phyloP scores from a whole-genome alignment of 2,329 filamentous ascomycete species.

The Epichloe amarillans region DNA sequence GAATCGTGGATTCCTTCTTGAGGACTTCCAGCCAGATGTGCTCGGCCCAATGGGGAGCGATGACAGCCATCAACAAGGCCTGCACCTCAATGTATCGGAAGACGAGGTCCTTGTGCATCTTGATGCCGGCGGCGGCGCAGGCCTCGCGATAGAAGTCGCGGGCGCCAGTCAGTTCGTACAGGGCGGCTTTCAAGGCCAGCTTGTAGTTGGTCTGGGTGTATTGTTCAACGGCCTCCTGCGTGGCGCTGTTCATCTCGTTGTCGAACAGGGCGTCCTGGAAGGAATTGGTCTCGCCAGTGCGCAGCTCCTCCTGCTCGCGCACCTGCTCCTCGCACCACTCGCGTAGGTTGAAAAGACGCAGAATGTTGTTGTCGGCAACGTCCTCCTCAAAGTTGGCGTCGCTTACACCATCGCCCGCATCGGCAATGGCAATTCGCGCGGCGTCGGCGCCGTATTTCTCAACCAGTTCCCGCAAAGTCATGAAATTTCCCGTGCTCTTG shows the following conservation, averaged over 20 bases:
- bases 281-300: slow-evolving; percentile 58
- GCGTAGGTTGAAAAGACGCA: slow-evolving; percentile 67
- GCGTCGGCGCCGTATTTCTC: slow-evolving; percentile 93
- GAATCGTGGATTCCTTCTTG: slow-evolving; percentile 60
- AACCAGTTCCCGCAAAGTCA: slow-evolving; percentile 75
- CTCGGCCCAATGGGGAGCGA: slow-evolving; percentile 89
- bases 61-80: slow-evolving; percentile 65
- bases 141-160: slow-evolving; percentile 85
- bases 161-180: slow-evolving; percentile 83
- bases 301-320: slow-evolving; percentile 53
- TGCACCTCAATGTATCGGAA: slow-evolving; percentile 77
- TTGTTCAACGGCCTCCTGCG: slow-evolving; percentile 64
- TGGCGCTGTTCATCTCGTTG: slow-evolving; percentile 80
- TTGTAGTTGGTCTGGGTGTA: slow-evolving; percentile 68
- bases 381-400: slow-evolving; percentile 97
- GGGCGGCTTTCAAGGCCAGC: slow-evolving; percentile 69
- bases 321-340: slow-evolving; percentile 87
- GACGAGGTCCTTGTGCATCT: slow-evolving; percentile 75
- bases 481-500: slow-evolving; percentile 94
- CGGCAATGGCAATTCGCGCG: slow-evolving; percentile 77
- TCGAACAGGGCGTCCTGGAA: slow-evolving; percentile 85
- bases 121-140: slow-evolving; percentile 59
- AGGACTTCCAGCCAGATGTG: slow-evolving; percentile 90
- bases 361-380: slow-evolving; percentile 81
- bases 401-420: slow-evolving; percentile 85